A percentile compares a stretch with the other conserved stretches of the same genome.
These are phyloP conservation scores for Solanum raphanifolium DNA, from an alignment of 257 asterid species.

Conservation along the genomic window DNA sequence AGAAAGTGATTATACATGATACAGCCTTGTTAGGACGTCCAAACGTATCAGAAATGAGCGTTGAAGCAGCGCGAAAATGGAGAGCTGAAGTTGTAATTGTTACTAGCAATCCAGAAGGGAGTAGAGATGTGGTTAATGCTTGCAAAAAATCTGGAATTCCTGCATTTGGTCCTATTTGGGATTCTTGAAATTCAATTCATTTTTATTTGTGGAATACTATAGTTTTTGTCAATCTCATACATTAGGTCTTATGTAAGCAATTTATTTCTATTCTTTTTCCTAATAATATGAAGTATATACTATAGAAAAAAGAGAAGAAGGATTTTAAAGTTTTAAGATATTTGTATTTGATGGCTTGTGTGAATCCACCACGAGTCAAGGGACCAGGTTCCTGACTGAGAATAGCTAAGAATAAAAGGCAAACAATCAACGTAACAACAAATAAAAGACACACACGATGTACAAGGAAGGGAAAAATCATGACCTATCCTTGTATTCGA, in stretches of 20 bases:
- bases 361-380: not conserved
- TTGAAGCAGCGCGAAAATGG: constrained; percentile 36
- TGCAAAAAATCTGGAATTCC: constrained; percentile 52
- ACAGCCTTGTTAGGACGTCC: constrained; percentile 61
- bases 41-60: constrained; percentile 44
- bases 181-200: constrained; percentile 23
- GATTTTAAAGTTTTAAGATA: too few species aligned
- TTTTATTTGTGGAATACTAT: not conserved
- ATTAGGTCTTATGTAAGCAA: not conserved
- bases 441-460: not conserved
- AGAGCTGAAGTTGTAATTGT: constrained; percentile 63
- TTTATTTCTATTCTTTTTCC: not conserved
- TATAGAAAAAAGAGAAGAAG: not conserved
- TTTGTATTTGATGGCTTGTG: not conserved
- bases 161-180: constrained; percentile 73
- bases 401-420: not conserved
- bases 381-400: not conserved
- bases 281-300: not conserved
- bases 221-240: not conserved
- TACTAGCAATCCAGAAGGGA: constrained; percentile 69
- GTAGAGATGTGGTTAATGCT: constrained; percentile 51
- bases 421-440: too few species aligned
- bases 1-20: constrained; percentile 50
- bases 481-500: too few species aligned
- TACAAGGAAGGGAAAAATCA: not conserved